Conservation (phyloP, 2,329 filamentous ascomycete genomes). For the Ilyonectria sp. region DNA sequence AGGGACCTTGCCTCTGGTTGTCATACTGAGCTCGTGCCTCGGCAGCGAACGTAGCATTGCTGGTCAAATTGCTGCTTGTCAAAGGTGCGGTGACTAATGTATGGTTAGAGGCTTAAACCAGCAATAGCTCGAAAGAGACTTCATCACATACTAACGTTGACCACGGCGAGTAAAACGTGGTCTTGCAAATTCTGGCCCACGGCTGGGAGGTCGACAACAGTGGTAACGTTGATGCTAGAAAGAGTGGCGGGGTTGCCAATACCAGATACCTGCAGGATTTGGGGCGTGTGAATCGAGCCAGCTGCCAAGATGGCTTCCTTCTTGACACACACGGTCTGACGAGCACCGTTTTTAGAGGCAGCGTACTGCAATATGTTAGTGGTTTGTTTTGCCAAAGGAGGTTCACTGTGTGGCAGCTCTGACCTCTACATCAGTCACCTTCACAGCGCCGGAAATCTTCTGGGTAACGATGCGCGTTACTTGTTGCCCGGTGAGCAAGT, state of each 20-base stretch:
- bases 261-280: conserved; percentile 66
- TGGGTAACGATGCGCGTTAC: conserved; percentile 39
- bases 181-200: conserved; percentile 65
- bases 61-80: conserved; percentile 19
- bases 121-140: not conserved
- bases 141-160: conserved; percentile 21
- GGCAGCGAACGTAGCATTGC: conserved; percentile 37
- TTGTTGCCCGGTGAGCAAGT: conserved; percentile 32
- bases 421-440: conserved; percentile 40
- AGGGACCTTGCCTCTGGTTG: conserved; percentile 27
- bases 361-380: conserved; percentile 26
- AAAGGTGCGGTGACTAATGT: conserved; percentile 34
- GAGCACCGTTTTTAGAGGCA: not conserved
- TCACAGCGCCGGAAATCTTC: conserved; percentile 23
- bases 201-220: conserved; percentile 61
- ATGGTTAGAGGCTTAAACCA: not conserved
- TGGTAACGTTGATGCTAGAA: conserved; percentile 54
- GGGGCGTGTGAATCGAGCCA: conserved; percentile 58
- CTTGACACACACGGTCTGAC: conserved; percentile 26
- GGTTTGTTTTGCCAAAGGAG: too few species aligned
- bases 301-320: conserved; percentile 61
- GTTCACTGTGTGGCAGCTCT: not conserved
- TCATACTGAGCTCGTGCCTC: conserved; percentile 33
- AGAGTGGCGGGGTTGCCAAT: conserved; percentile 59
- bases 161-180: conserved; percentile 44